Base-by-base conservation (phyloP, 768 basidiomycete genomes). In the Daedalea quercina region DNA sequence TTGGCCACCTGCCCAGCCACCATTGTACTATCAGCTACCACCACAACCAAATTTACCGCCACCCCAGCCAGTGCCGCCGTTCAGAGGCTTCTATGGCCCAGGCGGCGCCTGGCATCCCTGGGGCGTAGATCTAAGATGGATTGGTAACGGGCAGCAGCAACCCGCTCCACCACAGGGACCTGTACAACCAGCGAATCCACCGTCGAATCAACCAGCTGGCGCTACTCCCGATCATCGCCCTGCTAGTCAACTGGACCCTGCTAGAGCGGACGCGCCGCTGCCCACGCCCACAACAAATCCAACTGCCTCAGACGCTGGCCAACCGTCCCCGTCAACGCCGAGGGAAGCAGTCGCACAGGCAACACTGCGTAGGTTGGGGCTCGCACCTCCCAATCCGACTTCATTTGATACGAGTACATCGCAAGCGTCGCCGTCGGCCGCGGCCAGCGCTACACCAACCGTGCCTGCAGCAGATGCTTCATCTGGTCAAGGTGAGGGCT, bases 51-150 rank as follows among this genome's bases (percentile, higher is more conserved):
- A 56, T 49, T 60, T 28, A 50, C 59, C 23, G 35, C 58, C 41
- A 31, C 60, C 53, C 12, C 57, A 50, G 31, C 61, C 44, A 35
- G 57, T 60, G 26, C 58, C 84, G 1, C 75, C 73, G 26, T 83
- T 81, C 56, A 60, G 72, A 53, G 85, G 86, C 12, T 86, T 87
- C 58, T 72, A 74, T 35, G 84, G 82, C 9, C 85, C 84, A 9
- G 77, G 76, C 33, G 80, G 78, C 19, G 74, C 68, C n/a, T 87
- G 84, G 82, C 81, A 81, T 52, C 76, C 75, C 22, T 87, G 84
- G 85, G 77, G 76, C 40, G 64, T 67, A 28, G 71, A 70, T 47
- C 70, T 60, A 7, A 69, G 65, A 42, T 67, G 63, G 61, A 59
- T 67, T 24, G 55, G 44, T 23, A 9, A 43, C 20, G 37, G 7